phyloP scores from a whole-genome alignment of 495 filamentous ascomycete species.

The Xylaria intraflava region DNA sequence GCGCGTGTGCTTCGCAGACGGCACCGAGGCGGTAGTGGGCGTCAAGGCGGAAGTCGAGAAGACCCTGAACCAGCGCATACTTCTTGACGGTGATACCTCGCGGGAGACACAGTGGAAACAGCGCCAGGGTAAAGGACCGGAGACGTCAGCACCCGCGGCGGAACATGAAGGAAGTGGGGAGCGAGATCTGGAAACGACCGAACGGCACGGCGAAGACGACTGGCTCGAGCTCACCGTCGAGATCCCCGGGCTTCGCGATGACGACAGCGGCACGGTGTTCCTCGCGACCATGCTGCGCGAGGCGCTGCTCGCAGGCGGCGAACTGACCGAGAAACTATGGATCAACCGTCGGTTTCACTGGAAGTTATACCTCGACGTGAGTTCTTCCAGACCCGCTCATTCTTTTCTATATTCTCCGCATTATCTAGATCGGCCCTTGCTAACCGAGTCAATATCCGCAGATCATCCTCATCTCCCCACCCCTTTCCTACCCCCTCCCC shows the following conservation, averaged over 20 bases:
- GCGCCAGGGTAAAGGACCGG: neutral
- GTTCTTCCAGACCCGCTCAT: conserved; percentile 24
- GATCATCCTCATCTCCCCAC: conserved; percentile 90
- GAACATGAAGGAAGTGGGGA: conserved; percentile 22
- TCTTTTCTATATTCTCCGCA: neutral
- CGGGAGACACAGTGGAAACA: conserved; percentile 22
- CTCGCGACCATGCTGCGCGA: conserved; percentile 82
- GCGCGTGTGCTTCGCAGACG: conserved; percentile 88
- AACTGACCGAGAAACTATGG: conserved; percentile 61
- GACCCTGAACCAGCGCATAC: conserved; percentile 32
- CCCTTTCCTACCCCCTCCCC: conserved; percentile 84
- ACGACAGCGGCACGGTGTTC: conserved; percentile 85
- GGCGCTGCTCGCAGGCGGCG: conserved; percentile 69
- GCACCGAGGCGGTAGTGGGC: conserved; percentile 89
- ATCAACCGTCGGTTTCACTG: conserved; percentile 92
- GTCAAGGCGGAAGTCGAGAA: conserved; percentile 90
- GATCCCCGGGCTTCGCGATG: conserved; percentile 80
- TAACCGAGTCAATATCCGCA: conserved; percentile 28
- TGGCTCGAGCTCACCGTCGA: conserved; percentile 84
- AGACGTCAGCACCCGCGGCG: conserved; percentile 2
- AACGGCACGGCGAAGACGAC: conserved; percentile 38
- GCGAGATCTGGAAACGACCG: conserved; percentile 11
- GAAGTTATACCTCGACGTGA: conserved; percentile 90
- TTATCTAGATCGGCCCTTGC: neutral
- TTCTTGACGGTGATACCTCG: conserved; percentile 6